A percentile compares a stretch with the other conserved stretches of the same genome.
These are phyloP conservation scores for Atkinsonella hypoxylon DNA, from an alignment of 2,329 filamentous ascomycete genomes.

Conservation along the genomic window DNA sequence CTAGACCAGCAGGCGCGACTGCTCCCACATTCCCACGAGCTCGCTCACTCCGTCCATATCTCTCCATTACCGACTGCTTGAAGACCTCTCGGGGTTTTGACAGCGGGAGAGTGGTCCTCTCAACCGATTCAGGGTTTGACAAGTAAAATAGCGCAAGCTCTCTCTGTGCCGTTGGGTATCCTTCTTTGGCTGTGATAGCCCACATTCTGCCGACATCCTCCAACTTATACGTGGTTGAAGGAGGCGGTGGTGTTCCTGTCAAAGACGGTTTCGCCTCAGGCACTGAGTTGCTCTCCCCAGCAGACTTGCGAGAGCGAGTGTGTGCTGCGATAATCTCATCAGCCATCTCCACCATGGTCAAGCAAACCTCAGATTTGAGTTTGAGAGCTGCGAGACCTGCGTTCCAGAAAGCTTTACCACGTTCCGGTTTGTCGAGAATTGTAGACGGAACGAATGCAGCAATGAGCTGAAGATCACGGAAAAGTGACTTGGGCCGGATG, in stretches of 20 bases:
- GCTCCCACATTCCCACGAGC: conserved; percentile 13
- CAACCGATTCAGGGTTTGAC: conserved; percentile 76
- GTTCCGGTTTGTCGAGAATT: conserved; percentile 49
- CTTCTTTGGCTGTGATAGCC: conserved; percentile 88
- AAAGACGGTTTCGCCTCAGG: conserved; percentile 21
- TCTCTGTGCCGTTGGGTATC: conserved; percentile 69
- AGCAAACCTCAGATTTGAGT: conserved; percentile 77
- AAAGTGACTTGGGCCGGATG: conserved; percentile 67
- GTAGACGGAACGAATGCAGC: conserved; percentile 51
- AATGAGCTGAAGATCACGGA: conserved; percentile 69
- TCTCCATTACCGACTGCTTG: conserved; percentile 73
- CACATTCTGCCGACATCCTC: conserved; percentile 80
- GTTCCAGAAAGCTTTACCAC: conserved; percentile 78
- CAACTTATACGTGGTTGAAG: conserved; percentile 54
- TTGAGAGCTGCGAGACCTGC: conserved; percentile 78
- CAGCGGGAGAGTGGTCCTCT: conserved; percentile 69
- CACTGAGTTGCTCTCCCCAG: conserved; percentile 19
- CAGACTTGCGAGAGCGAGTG: conserved; percentile 46
- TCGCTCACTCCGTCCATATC: conserved; percentile 35
- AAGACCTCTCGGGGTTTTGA: conserved; percentile 81
- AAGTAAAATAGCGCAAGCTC: conserved; percentile 91
- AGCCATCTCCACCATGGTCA: conserved; percentile 58
- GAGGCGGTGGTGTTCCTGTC: conserved; percentile 31
- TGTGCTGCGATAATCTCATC: conserved; percentile 47
- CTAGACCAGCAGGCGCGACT: conserved; percentile 12